These are phyloP conservation scores for Trametes villosa DNA, from an alignment of 768 basidiomycete species.

Conservation along the genomic window DNA sequence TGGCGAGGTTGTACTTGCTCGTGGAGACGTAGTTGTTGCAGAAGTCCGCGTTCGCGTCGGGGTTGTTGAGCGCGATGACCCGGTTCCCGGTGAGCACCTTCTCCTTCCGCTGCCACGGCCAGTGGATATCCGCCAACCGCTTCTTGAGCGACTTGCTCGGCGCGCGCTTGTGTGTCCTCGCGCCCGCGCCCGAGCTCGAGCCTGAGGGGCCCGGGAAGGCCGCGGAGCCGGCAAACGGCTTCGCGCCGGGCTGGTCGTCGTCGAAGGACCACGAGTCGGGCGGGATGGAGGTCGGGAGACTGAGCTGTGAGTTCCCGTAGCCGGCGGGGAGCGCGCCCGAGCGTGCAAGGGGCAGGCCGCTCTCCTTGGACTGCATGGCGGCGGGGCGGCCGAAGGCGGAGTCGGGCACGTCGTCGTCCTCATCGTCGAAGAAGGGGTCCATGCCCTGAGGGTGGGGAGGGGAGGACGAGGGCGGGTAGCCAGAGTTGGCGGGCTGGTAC, in stretches of 20 bases:
- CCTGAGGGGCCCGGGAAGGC: conserved; percentile 50
- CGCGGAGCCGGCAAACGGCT: conserved; percentile 32
- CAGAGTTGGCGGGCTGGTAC: conserved; percentile 55
- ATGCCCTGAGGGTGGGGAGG: conserved; percentile 42
- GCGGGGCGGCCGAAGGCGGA: conserved; percentile 64
- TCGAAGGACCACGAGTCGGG: conserved; percentile 79
- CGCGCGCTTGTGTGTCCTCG: conserved; percentile 19
- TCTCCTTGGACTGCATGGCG: conserved; percentile 49
- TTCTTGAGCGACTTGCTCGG: conserved; percentile 26
- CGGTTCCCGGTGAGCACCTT: conserved; percentile 72
- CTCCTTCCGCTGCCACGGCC: conserved; percentile 83
- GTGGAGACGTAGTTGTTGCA: conserved; percentile 87
- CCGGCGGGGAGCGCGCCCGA: conserved; percentile 66
- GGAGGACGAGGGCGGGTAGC: conserved; percentile 62
- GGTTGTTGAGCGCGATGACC: conserved; percentile 82
- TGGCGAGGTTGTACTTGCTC: conserved; percentile 89
- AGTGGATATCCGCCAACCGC: conserved; percentile 64
- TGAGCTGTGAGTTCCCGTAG: conserved; percentile 46
- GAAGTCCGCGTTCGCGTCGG: conserved; percentile 65
- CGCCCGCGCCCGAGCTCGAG: no score
- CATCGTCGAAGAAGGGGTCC: conserved; percentile 92
- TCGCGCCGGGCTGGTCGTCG: conserved; percentile 48
- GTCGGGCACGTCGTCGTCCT: conserved; percentile 68
- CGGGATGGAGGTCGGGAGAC: conserved; percentile 46
- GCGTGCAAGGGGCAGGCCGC: conserved; percentile 58